Conservation (phyloP, 176 grass and related monocot species). For the Aegilops tauschii region DNA sequence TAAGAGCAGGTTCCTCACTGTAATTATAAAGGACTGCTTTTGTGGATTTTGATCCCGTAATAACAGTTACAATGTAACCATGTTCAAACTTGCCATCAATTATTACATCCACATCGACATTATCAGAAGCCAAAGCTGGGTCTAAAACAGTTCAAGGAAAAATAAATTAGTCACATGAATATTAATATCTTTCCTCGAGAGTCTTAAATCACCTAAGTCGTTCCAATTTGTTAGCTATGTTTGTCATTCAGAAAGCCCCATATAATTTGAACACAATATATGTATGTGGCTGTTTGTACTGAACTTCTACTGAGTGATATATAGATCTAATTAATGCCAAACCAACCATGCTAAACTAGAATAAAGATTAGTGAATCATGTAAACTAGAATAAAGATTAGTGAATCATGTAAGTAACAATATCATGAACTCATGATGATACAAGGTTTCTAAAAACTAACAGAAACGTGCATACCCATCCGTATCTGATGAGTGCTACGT, state of each 20-base stretch:
- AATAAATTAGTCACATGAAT: constrained; percentile 23
- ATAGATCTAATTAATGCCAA: neutral
- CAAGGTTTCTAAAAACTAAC: constrained; percentile 1
- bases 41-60: constrained; percentile 61
- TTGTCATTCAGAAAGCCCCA: neutral
- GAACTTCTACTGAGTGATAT: neutral
- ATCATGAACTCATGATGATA: constrained; percentile 17
- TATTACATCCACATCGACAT: constrained; percentile 56
- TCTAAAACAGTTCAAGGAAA: constrained; percentile 34
- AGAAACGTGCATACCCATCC: neutral
- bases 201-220: neutral
- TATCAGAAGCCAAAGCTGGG: constrained; percentile 35
- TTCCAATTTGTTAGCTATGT: neutral
- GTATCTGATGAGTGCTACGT: neutral
- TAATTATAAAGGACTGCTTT: constrained; percentile 86
- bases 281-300: neutral
- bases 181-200: neutral
- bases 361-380: constrained; percentile 11
- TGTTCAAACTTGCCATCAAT: constrained; percentile 93
- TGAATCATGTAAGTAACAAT: constrained; percentile 1
- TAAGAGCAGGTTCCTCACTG: constrained; percentile 37
- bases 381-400: constrained; percentile 18
- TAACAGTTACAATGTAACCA: constrained; percentile 86
- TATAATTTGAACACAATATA: neutral
- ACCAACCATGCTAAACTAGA: neutral